Base-by-base conservation (phyloP, 495 filamentous ascomycete species). In the Penicillium antarcticum region DNA sequence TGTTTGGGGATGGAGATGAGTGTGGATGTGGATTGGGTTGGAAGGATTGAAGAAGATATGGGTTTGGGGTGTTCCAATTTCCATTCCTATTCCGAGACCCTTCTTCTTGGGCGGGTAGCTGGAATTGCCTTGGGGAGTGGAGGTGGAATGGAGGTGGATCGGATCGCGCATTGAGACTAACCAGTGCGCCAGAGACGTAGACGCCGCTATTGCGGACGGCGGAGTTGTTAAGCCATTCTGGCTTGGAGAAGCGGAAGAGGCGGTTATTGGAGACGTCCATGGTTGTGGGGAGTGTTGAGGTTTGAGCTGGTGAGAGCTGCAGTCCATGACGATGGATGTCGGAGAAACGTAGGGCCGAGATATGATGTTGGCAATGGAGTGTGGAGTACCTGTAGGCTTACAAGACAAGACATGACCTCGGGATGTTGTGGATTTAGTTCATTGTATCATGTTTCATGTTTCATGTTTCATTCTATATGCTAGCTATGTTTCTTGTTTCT, bases 221-320 rank as follows among this genome's bases (percentile, higher is more conserved):
- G 29, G 86, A 80, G 75, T 85, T 94, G 68, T 94, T 96, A 39
- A 97, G 74, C 92, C 92, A 97, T 72, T 89, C 84, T 10, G 88
- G 88, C 78, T 81, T 87, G 58, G 81, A 72, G 68, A 88, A 90
- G 66, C 87, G 87, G 73, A 83, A 91, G 63, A 91, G 82, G 24
- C 85, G 82, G 62, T 87, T 76, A 55, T 59, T 68, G 21, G 71
- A 69, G 77, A 65, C 84, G 77, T 65, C 72, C 72, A 75, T 75
- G 35, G 38, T 49, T 24, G 35, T 48, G 49, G 40, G 75, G 70
- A 80, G 82, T 79, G 18, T 26, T 45, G 45, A 26, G 36, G 16
- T n/a, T 19, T 63, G 23, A 40, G 14, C 24, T 49, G 40, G 14
- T 11, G 48, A 29, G 31, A 49, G 51, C 42, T 55, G 45, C n/a